These are phyloP conservation scores for Megacollybia marginata DNA, from an alignment of 768 basidiomycete species.

Conservation along the genomic window DNA sequence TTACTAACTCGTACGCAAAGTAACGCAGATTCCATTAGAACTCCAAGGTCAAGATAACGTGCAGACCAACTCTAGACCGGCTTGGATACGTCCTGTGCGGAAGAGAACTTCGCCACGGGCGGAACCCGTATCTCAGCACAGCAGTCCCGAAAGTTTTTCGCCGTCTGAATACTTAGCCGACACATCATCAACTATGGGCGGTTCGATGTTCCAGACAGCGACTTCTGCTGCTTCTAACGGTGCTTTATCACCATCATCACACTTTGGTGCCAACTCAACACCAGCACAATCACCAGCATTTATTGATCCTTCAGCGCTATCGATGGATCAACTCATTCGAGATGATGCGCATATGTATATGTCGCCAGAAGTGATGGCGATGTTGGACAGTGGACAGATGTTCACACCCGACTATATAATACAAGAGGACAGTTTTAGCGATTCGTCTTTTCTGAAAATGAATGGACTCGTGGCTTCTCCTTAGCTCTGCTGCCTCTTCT, in stretches of 20 bases:
- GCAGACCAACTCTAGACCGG: slow-evolving; percentile 51
- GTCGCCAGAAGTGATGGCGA: slow-evolving; percentile 54
- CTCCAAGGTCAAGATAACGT: slow-evolving; percentile 45
- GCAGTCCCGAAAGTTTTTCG: slow-evolving; percentile 61
- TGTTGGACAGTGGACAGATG: slow-evolving; percentile 39
- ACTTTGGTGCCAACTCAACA: background rate
- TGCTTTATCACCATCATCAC: slow-evolving; percentile 15
- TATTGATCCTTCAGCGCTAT: background rate
- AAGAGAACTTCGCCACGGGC: slow-evolving; percentile 55
- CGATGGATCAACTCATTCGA: background rate
- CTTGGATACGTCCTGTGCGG: slow-evolving; percentile 86
- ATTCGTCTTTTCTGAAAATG: slow-evolving; percentile 24
- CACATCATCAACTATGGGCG: background rate
- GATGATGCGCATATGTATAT: slow-evolving; percentile 45
- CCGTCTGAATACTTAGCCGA: slow-evolving; percentile 22
- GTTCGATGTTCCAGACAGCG: background rate
- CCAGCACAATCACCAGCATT: background rate
- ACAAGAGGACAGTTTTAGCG: too few relatives aligned
- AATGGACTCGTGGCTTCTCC: slow-evolving; percentile 28
- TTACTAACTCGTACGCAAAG: slow-evolving; percentile 27
- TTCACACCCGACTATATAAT: too few relatives aligned
- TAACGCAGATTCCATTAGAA: slow-evolving; percentile 85
- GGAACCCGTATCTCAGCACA: slow-evolving; percentile 40
- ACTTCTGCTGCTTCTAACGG: background rate
- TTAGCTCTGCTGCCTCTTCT: slow-evolving; percentile 5